Evolutionary conservation across 2,329 filamentous ascomycete genomes (phyloP).

Genomic region (Xylaria sp.): DNA sequence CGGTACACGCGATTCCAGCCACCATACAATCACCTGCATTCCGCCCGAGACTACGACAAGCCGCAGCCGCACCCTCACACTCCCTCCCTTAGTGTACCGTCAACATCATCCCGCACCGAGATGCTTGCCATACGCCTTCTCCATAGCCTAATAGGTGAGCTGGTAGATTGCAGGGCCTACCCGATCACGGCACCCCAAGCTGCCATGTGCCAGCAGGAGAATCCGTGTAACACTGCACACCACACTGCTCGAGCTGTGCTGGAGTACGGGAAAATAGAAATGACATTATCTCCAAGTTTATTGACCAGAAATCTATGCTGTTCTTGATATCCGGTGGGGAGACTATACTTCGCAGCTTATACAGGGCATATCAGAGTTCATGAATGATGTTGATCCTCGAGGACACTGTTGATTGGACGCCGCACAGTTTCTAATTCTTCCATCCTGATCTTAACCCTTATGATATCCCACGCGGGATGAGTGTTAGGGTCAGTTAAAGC

Average conservation of each 20-base stretch:
- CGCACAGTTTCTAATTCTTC: neutral
- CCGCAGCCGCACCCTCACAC: neutral
- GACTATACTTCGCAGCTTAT: neutral
- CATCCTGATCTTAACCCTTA: neutral
- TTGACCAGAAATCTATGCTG: neutral
- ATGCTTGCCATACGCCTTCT: neutral
- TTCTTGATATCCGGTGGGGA: neutral
- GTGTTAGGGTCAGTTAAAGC: neutral
- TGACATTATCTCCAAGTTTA: neutral
- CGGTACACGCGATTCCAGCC: conserved; percentile 1
- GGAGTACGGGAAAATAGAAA: neutral
- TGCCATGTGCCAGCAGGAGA: conserved; percentile 28
- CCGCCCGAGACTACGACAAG: conserved; percentile 18
- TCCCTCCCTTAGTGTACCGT: conserved; percentile 6
- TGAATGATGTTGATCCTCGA: neutral
- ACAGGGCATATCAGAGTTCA: neutral
- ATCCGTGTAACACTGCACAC: conserved; percentile 5
- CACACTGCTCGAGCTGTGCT: neutral
- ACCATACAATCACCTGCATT: conserved; percentile 7
- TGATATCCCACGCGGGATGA: neutral
- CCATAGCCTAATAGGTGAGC: conserved; percentile 13
- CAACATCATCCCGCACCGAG: conserved; percentile 10
- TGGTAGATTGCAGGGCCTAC: conserved; percentile 34
- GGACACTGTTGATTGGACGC: neutral
- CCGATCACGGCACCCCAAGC: conserved; percentile 16